A percentile compares a stretch with the other conserved stretches of the same genome.
Evolutionary conservation across 164 flowering plant species (phyloP).

Genomic region (Euptelea pleiosperma): DNA sequence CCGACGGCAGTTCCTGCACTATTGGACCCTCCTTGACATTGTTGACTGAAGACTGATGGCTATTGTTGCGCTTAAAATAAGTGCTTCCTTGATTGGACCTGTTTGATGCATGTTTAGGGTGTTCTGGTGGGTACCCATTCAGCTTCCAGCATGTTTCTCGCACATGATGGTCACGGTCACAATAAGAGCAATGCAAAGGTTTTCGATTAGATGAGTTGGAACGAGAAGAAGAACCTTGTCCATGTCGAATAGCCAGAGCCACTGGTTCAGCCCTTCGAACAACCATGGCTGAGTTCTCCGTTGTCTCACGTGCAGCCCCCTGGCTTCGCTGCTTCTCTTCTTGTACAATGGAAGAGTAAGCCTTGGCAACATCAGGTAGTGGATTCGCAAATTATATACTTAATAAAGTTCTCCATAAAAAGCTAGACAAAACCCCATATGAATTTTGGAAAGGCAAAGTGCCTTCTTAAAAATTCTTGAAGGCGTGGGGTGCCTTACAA

Average conservation of each 20-base stretch:
- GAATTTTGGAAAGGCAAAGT: too few species aligned
- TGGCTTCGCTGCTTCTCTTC: conserved; percentile 17
- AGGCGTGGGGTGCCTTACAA: too few species aligned
- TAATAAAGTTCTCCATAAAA: too few species aligned
- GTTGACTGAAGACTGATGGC: conserved; percentile 9
- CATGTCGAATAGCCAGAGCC: neutral
- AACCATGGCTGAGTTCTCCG: conserved; percentile 8
- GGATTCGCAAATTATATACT: too few species aligned
- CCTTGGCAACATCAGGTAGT: conserved; percentile 9
- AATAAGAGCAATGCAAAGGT: conserved; percentile 16
- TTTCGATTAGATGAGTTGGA: too few species aligned
- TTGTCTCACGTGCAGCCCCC: conserved; percentile 11
- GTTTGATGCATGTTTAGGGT: conserved; percentile 3
- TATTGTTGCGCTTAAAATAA: neutral
- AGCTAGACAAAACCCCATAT: too few species aligned
- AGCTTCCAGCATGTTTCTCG: neutral
- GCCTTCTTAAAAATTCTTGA: too few species aligned
- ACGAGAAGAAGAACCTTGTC: conserved; percentile 9
- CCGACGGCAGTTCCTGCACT: conserved; percentile 7
- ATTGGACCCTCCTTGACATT: conserved; percentile 9
- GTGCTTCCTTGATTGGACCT: neutral
- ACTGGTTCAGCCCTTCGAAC: conserved; percentile 7
- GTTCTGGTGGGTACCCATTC: conserved; percentile 10
- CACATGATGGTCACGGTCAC: conserved; percentile 4
- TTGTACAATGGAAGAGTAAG: conserved; percentile 10